phyloP scores from a whole-genome alignment of 495 filamentous ascomycete species.

The Copromyces sp. region DNA sequence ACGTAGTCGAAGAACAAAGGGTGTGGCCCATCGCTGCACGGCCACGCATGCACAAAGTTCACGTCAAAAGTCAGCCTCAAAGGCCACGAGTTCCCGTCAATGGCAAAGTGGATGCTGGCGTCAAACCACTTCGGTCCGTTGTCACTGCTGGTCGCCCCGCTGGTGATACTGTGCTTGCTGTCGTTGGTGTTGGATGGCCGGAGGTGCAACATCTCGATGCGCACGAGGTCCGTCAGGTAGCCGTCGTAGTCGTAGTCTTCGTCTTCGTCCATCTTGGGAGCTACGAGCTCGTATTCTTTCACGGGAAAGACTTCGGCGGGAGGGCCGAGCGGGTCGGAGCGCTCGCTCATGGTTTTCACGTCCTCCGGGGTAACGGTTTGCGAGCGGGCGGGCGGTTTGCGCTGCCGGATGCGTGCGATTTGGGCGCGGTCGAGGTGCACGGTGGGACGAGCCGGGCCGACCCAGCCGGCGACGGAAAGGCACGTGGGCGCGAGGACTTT shows the following conservation, averaged over 20 bases:
- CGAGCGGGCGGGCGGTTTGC: constrained; percentile 25
- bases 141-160: background rate
- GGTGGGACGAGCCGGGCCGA: constrained; percentile 55
- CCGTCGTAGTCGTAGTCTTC: constrained; percentile 25
- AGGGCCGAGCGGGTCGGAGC: constrained; percentile 56
- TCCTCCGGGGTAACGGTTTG: constrained; percentile 38
- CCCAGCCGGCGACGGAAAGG: constrained; percentile 56
- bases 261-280: constrained; percentile 38
- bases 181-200: constrained; percentile 14
- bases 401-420: constrained; percentile 51
- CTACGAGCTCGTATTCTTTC: constrained; percentile 48
- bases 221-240: constrained; percentile 43
- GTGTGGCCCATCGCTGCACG: constrained; percentile 60
- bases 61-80: constrained; percentile 54
- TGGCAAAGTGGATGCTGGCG: constrained; percentile 56
- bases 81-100: constrained; percentile 53
- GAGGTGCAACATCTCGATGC: constrained; percentile 54
- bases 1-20: constrained; percentile 59
- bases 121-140: constrained; percentile 42
- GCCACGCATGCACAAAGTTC: constrained; percentile 53
- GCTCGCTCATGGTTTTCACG: constrained; percentile 46
- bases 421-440: constrained; percentile 50
- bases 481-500: constrained; percentile 71
- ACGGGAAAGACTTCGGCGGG: constrained; percentile 47
- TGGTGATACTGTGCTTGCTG: constrained; percentile 5